Evolutionary conservation across 139 green algal genomes (phyloP), one percentile per base, ranked within the genome.

Genomic region (Penium margaritaceum): DNA sequence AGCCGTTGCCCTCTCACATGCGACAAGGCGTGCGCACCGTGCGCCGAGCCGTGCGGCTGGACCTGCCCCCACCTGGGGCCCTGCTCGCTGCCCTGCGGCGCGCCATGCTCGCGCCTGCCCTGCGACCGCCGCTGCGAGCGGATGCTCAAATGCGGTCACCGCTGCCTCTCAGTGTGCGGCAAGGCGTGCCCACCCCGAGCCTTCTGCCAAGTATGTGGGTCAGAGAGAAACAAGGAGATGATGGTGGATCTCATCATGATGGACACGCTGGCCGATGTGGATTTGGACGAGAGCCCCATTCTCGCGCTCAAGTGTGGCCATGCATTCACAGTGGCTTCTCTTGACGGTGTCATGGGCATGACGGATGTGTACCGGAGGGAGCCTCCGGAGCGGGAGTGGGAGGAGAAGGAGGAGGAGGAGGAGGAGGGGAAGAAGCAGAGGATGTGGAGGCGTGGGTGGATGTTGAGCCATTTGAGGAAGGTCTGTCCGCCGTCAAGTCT

Each of bases 71-170:
- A 90, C 77, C 66, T 63, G 14, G 86, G 87, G 0, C 5, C 36
- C 30, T 91, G 87, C 81, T 32, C 14, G 17, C 53, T 87, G 41
- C 87, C 86, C 9, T 91, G 87, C 67, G 85, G 85, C 0, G 87
- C 74, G 14, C 86, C 87, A 1, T 91, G 87, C 65, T 74, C 79
- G 57, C 80, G 87, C 60, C 75, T 89, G 44, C 86, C 85, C n/a
- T 91, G 86, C 80, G 81, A 91, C 71, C 9, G 66, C 64, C 79
- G 87, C 39, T 91, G 87, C 70, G 27, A 44, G 34, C 75, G 72
- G 63, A 7, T 32, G 19, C 76, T 89, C 41, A 1, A 27, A 3
- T 90, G 85, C 72, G 85, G 85, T 17, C 81, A 84, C 54, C 74
- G 57, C 24, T 90, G 85, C 77, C 85, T 80, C 1, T 58, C 66